Percentiles rank a stretch among this genome's conserved stretches.
Evolutionary conservation across 208 protist species (phyloP).

Genomic region (Acanthamoeba polyphaga): DNA sequence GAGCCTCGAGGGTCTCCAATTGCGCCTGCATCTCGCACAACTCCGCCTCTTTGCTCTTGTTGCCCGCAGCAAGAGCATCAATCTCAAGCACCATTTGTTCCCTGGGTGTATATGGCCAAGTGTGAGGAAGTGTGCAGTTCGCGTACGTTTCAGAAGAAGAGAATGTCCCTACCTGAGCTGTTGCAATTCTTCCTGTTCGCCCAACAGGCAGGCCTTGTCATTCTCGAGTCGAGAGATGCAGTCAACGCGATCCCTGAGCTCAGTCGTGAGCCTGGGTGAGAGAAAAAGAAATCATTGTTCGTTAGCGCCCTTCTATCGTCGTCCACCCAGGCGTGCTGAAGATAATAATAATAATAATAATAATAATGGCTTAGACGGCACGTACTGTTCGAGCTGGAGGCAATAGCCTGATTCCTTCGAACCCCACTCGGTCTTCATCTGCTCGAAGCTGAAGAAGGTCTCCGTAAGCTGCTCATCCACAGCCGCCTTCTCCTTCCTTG

Average conservation of each 20-base stretch:
- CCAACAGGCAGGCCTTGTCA: neutral
- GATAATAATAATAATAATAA: too few species aligned
- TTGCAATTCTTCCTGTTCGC: neutral
- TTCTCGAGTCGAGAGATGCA: neutral
- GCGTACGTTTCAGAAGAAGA: too few species aligned
- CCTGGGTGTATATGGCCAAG: neutral
- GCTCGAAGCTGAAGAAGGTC: slow-evolving; percentile 69
- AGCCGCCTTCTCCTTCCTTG: slow-evolving; percentile 20
- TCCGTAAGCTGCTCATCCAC: slow-evolving; percentile 77
- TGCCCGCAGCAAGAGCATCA: neutral
- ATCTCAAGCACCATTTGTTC: slow-evolving; percentile 10
- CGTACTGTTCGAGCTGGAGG: neutral
- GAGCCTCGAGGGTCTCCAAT: neutral
- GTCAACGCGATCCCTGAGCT: neutral
- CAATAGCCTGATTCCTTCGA: neutral
- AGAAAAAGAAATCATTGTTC: neutral
- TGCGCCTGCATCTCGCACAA: slow-evolving; percentile 52
- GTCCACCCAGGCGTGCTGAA: neutral
- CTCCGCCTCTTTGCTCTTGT: neutral
- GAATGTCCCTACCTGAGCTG: neutral
- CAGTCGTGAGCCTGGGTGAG: neutral
- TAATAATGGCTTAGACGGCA: neutral
- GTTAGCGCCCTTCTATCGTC: neutral
- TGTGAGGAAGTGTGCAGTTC: too few species aligned
- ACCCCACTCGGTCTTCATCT: slow-evolving; percentile 32